Evolutionary conservation across 2,329 filamentous ascomycete genomes (phyloP).

Genomic region (Nannizziopsis barbatae): DNA sequence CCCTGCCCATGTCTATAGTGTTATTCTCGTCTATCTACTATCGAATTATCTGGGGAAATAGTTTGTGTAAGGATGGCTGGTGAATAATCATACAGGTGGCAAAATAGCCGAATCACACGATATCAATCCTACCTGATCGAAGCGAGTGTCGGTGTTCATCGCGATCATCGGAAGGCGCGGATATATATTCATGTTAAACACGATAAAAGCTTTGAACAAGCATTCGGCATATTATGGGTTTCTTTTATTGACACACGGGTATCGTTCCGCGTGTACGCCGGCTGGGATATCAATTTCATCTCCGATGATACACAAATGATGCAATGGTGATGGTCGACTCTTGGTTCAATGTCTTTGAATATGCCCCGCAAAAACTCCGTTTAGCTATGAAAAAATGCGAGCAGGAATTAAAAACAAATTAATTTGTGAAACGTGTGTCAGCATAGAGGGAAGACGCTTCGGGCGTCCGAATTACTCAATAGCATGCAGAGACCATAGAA

Average conservation of each 20-base stretch:
- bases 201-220: no score
- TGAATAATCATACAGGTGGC: neutral
- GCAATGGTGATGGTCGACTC: neutral
- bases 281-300: neutral
- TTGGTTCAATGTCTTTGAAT: neutral
- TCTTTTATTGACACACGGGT: no score
- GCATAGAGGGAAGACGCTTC: constrained; percentile 6
- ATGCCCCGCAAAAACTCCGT: neutral
- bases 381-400: neutral
- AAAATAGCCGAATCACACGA: neutral
- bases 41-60: no score
- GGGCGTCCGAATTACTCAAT: constrained; percentile 1
- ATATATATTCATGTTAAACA: no score
- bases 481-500: constrained; percentile 3
- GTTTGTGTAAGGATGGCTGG: neutral
- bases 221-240: no score
- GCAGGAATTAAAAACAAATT: neutral
- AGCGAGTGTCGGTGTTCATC: neutral
- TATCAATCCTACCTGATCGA: neutral
- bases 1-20: no score
- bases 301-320: neutral
- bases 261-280: no score
- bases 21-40: no score
- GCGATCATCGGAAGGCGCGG: no score
- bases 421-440: neutral